A percentile compares a stretch with the other conserved stretches of the same genome.
Evolutionary conservation across 345 rosid species (phyloP).

Genomic region (Eucalyptus viminalis): DNA sequence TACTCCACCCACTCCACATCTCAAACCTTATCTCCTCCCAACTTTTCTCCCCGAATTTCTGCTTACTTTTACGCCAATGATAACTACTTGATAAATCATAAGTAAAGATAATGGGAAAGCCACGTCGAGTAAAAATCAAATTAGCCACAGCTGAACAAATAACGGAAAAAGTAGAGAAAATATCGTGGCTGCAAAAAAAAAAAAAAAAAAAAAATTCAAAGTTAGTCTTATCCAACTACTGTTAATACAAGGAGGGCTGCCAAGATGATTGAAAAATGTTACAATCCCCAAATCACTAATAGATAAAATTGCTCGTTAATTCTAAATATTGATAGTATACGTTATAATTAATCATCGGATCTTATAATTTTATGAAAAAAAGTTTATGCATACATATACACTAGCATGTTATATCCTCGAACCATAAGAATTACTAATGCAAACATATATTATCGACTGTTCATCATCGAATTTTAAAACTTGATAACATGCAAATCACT

Average conservation of each 20-base stretch:
- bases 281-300: neutral
- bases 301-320: neutral
- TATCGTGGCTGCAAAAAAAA: neutral
- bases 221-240: neutral
- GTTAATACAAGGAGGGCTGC: neutral
- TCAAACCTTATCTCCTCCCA: constrained; percentile 13
- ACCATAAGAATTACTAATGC: neutral
- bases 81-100: neutral
- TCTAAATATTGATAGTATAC: fast-evolving
- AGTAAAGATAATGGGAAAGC: neutral
- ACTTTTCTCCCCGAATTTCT: neutral
- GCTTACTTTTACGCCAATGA: neutral
- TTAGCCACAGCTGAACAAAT: neutral
- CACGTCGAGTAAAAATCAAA: neutral
- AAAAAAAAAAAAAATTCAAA: too few relatives aligned
- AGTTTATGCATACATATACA: neutral
- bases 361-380: neutral
- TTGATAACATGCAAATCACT: neutral
- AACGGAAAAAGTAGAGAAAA: neutral
- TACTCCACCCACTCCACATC: constrained; percentile 33
- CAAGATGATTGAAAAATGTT: neutral
- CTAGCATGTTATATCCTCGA: neutral
- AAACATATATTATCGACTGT: neutral
- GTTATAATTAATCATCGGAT: neutral
- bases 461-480: neutral